Evolutionary conservation across 306 rosid species (phyloP).

Genomic region (Luffa acutangula): DNA sequence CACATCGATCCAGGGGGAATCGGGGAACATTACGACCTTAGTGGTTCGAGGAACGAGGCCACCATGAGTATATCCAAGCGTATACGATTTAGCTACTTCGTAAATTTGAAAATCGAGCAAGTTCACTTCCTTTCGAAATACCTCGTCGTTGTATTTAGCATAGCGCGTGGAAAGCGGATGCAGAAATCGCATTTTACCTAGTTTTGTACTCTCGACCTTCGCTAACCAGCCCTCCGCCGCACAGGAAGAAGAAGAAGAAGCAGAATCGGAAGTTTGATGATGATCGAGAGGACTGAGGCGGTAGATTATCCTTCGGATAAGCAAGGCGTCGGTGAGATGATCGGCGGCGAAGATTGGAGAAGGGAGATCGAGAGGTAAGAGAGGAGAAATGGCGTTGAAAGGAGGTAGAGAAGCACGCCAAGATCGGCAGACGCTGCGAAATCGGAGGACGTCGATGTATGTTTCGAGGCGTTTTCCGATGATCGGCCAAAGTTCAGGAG

Average conservation of each 20-base stretch:
- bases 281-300: background rate
- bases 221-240: slow-evolving; percentile 9
- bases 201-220: slow-evolving; percentile 10
- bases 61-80: background rate
- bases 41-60: slow-evolving; percentile 1
- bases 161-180: slow-evolving; percentile 9
- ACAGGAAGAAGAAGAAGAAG: background rate
- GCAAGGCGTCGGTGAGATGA: background rate
- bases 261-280: background rate
- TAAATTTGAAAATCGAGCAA: slow-evolving; percentile 6
- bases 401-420: slow-evolving; percentile 29
- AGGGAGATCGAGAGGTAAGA: slow-evolving; percentile 12
- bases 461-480: slow-evolving; percentile 17
- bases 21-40: slow-evolving; percentile 40
- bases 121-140: slow-evolving; percentile 2
- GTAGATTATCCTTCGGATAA: slow-evolving; percentile 11
- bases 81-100: slow-evolving; percentile 12
- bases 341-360: background rate
- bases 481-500: slow-evolving; percentile 16
- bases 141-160: background rate
- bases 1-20: slow-evolving; percentile 22
- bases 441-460: slow-evolving; percentile 22
- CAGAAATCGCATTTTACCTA: slow-evolving; percentile 7
- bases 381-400: background rate
- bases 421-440: slow-evolving; percentile 25